Base-by-base conservation (phyloP, 2,329 filamentous ascomycete genomes). In the Akanthomyces muscarius region DNA sequence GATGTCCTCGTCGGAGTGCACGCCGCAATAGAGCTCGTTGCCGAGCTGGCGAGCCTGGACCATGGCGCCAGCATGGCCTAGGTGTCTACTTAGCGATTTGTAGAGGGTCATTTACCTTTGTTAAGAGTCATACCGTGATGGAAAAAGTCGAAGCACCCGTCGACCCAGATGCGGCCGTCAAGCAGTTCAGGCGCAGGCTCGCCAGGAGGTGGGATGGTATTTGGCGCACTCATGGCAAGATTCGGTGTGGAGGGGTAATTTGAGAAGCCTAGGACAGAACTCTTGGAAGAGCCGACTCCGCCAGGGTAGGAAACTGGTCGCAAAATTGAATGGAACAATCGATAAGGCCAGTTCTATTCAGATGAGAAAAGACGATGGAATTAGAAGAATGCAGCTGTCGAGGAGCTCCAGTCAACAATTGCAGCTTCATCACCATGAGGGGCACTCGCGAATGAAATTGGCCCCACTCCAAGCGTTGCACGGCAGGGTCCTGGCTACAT, bases 101-200 rank as follows among this genome's bases (percentile, higher is more conserved):
- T 11, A 2, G 11, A 16, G 38, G 36, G 5, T 10, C 16, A 0
- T 16, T 16, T 41, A 11, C 38, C 16, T 11, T 16, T 16, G 4
- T 41, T 11, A 16, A 11, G 16, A 3, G 10, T 16, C 79, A 68
- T 76, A 92, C 91, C 95, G 75, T 98, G 95, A 76, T 99, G 95
- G 78, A 93, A 96, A 78, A 99, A 99, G 80, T 99, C 95, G 80
- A 97, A 99, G 82, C 95, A 99, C 66, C 95, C 95, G 75, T 99
- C 95, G 30, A 99, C 90, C 96, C 96, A 99, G 71, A 99, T 91
- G 68, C 94, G 88, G 70, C 90, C 87, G 33, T 86, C 84, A 41
- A 84, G 76, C 10, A 86, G 77, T 73, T 83, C 80, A 42, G 81
- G 79, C 61, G 81, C 83, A 52, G 83, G 77, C 51, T 81, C 76